Base-by-base conservation (phyloP, 1,284 basidiomycete genomes). In the Termitomyces sp. region DNA sequence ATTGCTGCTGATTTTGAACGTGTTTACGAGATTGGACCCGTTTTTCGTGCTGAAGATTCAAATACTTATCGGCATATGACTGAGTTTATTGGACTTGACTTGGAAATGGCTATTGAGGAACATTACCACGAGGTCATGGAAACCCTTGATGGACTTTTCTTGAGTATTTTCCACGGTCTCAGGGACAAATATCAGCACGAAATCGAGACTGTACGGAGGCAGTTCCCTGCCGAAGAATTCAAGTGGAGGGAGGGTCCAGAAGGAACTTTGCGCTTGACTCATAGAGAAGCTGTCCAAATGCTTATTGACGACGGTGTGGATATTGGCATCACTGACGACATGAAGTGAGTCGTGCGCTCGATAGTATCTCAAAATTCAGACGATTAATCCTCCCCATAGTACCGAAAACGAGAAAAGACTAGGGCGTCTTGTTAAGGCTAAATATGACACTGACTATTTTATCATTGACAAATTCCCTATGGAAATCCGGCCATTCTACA, bases 51-150 rank as follows among this genome's bases (percentile, higher is more conserved):
- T n/a, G 96, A 99, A 72, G 86, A 98, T 72, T 91, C 94, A 41
- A 96, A 97, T 73, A 98, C 96, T 3, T 92, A 98, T 70, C 88
- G 97, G 52, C 97, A 99, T 77, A 82, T 99, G 77, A 99, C 97
- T 44, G 97, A 99, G 73, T 99, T 98, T 73, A 92, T 94, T 62
- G 97, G 97, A 48, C 87, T 99, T 63, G 97, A 99, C 90, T 80
- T 99, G 62, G 97, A 99, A 72, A 99, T 99, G 97, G 81, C 87
- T 2, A 94, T 99, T 62, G 91, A 98, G 68, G 94, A 98, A 69
- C 94, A 98, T 71, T 99, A 99, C 67, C 95, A 99, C 73, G 97
- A 96, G 71, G 92, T 92, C 30, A 80, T 96, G 75, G 92, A 95
- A 63, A 70, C 91, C 36, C 81, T 98, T 55, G 94, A 98, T 70